phyloP scores from a whole-genome alignment of 148 eudicot genomes.

The Rhododendron williamsianum region DNA sequence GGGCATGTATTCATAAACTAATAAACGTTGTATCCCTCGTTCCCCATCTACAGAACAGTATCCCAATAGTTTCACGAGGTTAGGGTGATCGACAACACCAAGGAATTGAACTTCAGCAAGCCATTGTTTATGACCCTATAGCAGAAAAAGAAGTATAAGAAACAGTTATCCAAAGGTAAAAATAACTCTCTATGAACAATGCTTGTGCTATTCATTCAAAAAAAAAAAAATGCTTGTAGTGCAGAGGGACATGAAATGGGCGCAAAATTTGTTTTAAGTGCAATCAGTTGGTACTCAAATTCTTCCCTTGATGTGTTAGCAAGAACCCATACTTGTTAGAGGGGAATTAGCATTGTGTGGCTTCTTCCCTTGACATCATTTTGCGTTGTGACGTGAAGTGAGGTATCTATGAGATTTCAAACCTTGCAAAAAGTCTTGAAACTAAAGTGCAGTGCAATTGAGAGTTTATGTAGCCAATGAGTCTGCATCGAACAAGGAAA shows the following conservation, averaged over 20 bases:
- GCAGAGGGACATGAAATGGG: not conserved
- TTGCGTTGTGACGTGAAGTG: no score
- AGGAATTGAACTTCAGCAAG: constrained; percentile 89
- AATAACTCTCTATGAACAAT: not conserved
- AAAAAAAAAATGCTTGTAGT: not conserved
- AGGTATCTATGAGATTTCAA: not conserved
- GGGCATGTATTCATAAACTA: constrained; percentile 82
- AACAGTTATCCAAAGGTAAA: not conserved
- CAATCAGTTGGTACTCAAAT: not conserved
- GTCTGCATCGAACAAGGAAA: not conserved
- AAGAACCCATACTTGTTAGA: not conserved
- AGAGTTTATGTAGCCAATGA: not conserved
- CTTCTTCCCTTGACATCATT: not conserved
- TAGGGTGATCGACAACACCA: constrained; percentile 68
- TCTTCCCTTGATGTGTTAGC: not conserved
- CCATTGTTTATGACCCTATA: constrained; percentile 83
- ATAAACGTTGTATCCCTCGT: constrained; percentile 64
- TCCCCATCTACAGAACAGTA: constrained; percentile 69
- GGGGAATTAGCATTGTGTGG: no score
- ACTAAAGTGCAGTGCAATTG: not conserved
- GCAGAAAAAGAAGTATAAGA: not conserved
- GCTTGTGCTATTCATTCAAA: not conserved
- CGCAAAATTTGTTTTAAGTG: not conserved
- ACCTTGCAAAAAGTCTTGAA: not conserved
- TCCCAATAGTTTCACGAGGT: constrained; percentile 78